These are phyloP conservation scores for Starmerella sp. DNA, from an alignment of 805 yeast genomes.

Conservation along the genomic window DNA sequence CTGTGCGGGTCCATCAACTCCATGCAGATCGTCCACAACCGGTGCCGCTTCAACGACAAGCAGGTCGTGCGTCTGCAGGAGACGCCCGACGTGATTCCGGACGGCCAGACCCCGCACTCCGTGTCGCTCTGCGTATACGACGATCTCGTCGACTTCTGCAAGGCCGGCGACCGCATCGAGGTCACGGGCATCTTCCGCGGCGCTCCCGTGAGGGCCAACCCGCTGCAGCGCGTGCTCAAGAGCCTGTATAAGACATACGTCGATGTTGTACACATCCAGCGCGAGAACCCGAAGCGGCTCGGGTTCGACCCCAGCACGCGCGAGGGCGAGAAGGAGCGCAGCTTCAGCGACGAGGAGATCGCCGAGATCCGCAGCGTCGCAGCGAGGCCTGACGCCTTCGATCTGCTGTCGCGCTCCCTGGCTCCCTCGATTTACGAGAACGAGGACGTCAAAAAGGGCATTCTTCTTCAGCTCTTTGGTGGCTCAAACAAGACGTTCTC, in stretches of 20 bases:
- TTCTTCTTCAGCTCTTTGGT: constrained; percentile 82
- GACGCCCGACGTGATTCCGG: constrained; percentile 92
- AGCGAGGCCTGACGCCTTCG: constrained; percentile 68
- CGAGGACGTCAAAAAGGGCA: constrained; percentile 95
- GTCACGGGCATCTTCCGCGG: constrained; percentile 93
- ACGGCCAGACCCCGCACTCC: constrained; percentile 97
- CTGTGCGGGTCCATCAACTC: constrained; percentile 74
- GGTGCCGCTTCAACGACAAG: constrained; percentile 88
- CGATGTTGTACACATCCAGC: constrained; percentile 87
- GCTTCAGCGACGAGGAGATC: constrained; percentile 58
- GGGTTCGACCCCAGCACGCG: constrained; percentile 67
- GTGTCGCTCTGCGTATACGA: constrained; percentile 89
- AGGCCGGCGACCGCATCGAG: constrained; percentile 95
- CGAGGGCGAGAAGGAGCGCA: constrained; percentile 43
- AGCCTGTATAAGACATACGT: constrained; percentile 81
- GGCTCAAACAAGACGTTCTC: constrained; percentile 82
- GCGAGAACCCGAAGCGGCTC: constrained; percentile 68
- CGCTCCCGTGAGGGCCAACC: constrained; percentile 77
- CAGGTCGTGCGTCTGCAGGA: constrained; percentile 91
- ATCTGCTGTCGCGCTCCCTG: constrained; percentile 72
- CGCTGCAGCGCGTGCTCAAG: constrained; percentile 73
- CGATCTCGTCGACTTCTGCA: constrained; percentile 83
- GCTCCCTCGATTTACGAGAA: constrained; percentile 97
- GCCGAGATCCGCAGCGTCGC: constrained; percentile 51
- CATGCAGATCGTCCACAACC: constrained; percentile 82